phyloP scores from a whole-genome alignment of 768 basidiomycete genomes.

The Leccinum fibrillosum region DNA sequence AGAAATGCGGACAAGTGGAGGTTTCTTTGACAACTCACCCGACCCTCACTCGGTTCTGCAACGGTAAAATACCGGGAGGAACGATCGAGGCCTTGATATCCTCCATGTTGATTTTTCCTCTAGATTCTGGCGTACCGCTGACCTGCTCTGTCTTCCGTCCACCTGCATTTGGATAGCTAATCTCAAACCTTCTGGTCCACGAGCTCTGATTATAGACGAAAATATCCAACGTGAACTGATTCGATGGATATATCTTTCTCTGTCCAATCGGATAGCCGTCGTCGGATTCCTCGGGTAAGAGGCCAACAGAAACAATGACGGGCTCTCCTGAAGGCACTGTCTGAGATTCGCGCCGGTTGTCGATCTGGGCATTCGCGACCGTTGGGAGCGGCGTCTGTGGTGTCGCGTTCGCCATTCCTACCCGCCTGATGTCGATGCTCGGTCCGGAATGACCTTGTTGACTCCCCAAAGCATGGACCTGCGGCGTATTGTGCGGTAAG shows the following conservation, averaged over 20 bases:
- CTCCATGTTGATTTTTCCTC: constrained; percentile 22
- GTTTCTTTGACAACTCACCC: constrained; percentile 50
- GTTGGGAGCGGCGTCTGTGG: constrained; percentile 59
- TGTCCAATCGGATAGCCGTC: constrained; percentile 13
- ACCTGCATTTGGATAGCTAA: constrained; percentile 60
- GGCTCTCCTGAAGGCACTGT: constrained; percentile 42
- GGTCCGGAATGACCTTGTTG: constrained; percentile 50
- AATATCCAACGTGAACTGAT: constrained; percentile 77
- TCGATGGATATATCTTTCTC: constrained; percentile 65
- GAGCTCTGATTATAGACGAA: constrained; percentile 83
- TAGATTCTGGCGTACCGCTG: constrained; percentile 13
- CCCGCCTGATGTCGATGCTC: constrained; percentile 61
- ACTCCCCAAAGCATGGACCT: constrained; percentile 50
- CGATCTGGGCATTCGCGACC: constrained; percentile 40
- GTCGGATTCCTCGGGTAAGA: constrained; percentile 30
- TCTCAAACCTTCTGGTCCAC: constrained; percentile 75
- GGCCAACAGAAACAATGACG: constrained; percentile 68
- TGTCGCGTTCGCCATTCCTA: constrained; percentile 27
- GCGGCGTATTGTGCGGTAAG: constrained; percentile 48
- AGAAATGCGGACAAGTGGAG: background rate
- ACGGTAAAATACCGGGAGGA: constrained; percentile 62
- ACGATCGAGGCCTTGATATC: constrained; percentile 29
- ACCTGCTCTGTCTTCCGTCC: constrained; percentile 39
- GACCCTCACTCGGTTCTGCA: constrained; percentile 76
- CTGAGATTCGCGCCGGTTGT: constrained; percentile 22